Evolutionary conservation across 2,329 filamentous ascomycete genomes (phyloP), one percentile per base, ranked within the genome.

Genomic region (Madurella mycetomatis): DNA sequence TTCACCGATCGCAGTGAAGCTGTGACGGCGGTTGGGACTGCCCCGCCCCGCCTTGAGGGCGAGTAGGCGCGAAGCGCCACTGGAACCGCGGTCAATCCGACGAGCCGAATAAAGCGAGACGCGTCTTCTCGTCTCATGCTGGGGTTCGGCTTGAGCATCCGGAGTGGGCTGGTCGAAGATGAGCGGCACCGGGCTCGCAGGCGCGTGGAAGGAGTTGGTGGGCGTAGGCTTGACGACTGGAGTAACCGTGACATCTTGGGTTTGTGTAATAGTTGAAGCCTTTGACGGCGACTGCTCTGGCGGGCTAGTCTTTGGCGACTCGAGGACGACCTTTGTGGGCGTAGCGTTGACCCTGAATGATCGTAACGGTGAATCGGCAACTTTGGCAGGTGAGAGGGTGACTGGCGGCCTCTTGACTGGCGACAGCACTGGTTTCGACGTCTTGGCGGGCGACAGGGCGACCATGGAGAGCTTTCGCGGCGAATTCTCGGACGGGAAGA

Each of bases 111-210:
- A 57, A 4, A 71, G 57, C 0, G 67, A 67, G 5, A 60, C 34
- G n/a, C 67, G 64, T 46, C 69, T 59, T 15, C 58, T 62, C 18
- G 58, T 53, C 56, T 71, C 67, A n/a, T 69, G 56, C 5, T 64
- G 47, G 0, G 68, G 60, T 51, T 66, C 66, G 12, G 41, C 43
- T 8, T 44, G 50, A 1, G 47, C 30, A 1, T 66, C 55, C 1
- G 59, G 50, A 2, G 42, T 49, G 0, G 66, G 66, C 37, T 66
- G 66, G 17, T 67, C 64, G 41, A 70, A 70, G 9, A 70, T 18
- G 9, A 69, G 56, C 7, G 62, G 58, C 0, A 31, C 37, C 12
- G 59, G 50, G 15, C 48, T 47, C 5, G 58, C 54, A 9, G 53
- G 47, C 2, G 58, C 5, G 12, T 49, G 30, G 5, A 31, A 17